Evolutionary conservation across 805 yeast species (phyloP), one percentile per base, ranked within the genome.

Genomic region (Suhomyces canberraensis): DNA sequence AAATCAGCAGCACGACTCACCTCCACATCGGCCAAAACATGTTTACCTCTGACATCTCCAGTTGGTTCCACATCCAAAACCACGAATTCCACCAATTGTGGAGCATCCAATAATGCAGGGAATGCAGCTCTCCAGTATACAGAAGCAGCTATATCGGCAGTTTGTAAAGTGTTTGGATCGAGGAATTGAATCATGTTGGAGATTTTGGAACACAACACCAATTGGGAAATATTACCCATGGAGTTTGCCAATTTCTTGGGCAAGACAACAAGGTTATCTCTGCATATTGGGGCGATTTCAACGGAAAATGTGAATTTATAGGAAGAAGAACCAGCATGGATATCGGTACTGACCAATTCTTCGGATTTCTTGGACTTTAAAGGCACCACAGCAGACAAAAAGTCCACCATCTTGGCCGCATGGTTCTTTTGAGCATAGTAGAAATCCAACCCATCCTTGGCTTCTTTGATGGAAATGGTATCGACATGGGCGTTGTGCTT

Each of bases 241-340:
- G 85, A 75, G 45, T 79, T 77, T 5, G 98, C 97, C 48, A 91
- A 61, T 55, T 82, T 84, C 58, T 83, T 82, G 20, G 98, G 98
- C 47, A 93, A 69, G 22, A 91, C 87, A 17, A 93, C 95, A 50
- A 93, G 71, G 59, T 95, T 98, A 57, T 93, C 99, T 62, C 93
- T 85, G 76, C 98, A 93, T 29, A 95, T 80, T 14, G 98, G 98
- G 2, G 86, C 95, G 49, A 93, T 81, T 65, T 93, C 99, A 29
- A 91, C 84, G 15, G 97, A 87, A 57, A 74, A 91, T 5, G 97
- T 75, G 59, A 91, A 93, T 67, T 93, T 93, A 68, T 87, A 93
- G 39, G 81, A 76, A 17, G 95, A 78, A 15, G 84, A 71, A 54
- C 96, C 93, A 1, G 96, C 81, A 51, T 93, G 98, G 25, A 85